Conservation (phyloP, 768 basidiomycete species). For the Agrocybe pediades region DNA sequence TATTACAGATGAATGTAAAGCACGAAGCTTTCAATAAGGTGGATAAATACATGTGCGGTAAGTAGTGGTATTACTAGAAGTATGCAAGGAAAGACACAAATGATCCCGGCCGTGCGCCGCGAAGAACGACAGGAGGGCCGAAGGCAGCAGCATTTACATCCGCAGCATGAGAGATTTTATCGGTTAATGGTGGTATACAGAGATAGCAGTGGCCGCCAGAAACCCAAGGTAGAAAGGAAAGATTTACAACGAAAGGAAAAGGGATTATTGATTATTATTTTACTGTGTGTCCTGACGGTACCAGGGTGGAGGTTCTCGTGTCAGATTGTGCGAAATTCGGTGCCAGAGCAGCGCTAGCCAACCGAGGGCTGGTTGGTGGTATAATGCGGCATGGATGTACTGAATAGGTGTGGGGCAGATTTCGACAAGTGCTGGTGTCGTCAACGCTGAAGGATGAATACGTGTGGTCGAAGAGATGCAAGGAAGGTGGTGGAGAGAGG, state of each 20-base stretch:
- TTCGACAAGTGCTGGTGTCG: no score
- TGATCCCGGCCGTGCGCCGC: neutral
- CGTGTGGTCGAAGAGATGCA: neutral
- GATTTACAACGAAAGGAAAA: neutral
- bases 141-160: neutral
- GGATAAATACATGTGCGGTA: constrained; percentile 4
- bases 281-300: neutral
- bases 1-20: neutral
- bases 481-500: neutral
- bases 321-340: no score
- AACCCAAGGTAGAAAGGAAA: neutral
- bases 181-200: neutral
- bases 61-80: neutral
- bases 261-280: neutral
- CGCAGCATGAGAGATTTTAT: no score
- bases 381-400: no score
- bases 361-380: no score
- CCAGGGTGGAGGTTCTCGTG: no score
- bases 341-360: no score
- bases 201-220: neutral
- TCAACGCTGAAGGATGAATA: no score
- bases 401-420: no score
- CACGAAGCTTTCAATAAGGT: neutral
- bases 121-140: neutral
- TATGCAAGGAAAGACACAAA: neutral